These are phyloP conservation scores for Uronychia setigera DNA, from an alignment of 73 alveolate genomes.

Conservation along the genomic window DNA sequence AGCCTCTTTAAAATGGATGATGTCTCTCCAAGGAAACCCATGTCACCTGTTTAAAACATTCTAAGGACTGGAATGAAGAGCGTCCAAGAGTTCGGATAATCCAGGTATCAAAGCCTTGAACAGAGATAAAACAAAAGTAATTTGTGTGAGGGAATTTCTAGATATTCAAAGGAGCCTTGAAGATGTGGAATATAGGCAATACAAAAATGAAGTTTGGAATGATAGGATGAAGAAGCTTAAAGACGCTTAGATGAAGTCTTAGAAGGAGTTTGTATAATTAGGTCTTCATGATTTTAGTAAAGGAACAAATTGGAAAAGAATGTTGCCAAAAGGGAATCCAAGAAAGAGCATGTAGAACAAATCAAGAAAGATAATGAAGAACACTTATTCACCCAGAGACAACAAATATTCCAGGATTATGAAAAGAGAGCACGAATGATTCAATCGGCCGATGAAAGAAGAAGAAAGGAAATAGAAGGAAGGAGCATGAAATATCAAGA, in stretches of 20 bases:
- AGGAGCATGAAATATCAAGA: background rate
- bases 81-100: background rate
- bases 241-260: background rate
- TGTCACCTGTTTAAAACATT: background rate
- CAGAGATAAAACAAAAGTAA: background rate
- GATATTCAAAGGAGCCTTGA: conserved; percentile 3
- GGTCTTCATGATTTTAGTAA: background rate
- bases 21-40: background rate
- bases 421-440: background rate
- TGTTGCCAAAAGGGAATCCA: background rate
- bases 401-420: background rate
- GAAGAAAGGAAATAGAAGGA: background rate
- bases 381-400: background rate
- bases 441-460: background rate
- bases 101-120: background rate
- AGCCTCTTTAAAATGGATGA: background rate
- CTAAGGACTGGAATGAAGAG: background rate
- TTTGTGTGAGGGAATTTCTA: background rate
- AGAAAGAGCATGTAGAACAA: background rate
- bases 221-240: background rate
- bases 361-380: background rate
- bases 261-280: background rate
- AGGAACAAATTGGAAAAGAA: background rate
- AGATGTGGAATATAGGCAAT: conserved; percentile 1
- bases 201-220: conserved; percentile 2